Evolutionary conservation across 768 basidiomycete genomes (phyloP), one percentile per base, ranked within the genome.

Genomic region (Dentipellis fragilis): DNA sequence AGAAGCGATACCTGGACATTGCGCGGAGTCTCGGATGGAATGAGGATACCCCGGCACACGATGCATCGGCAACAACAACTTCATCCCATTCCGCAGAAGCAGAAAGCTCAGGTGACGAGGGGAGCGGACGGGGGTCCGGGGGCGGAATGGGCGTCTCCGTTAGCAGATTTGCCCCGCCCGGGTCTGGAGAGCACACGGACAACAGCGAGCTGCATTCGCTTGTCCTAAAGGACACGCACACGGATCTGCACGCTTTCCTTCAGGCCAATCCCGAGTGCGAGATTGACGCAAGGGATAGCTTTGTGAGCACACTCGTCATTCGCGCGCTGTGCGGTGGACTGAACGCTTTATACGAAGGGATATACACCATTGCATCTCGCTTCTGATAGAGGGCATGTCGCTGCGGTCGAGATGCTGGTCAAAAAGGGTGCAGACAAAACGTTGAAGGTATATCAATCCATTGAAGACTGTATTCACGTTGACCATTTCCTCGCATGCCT

Each of bases 331-430:
- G 39, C 39, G 39, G 11, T 40, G 54, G 51, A 52, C 17, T 54
- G 48, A 9, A 46, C 53, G 57, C 54, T 51, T 49, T 10, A 21
- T 22, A 21, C 48, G 17, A 63, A 96, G 93, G 93, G 90, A 37
- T 93, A 92, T 66, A 89, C 92, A 0, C 78, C 93, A 8, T 69
- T 96, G 17, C 93, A 96, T 63, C 75, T 94, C 0, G 93, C 93
- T 4, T 81, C 84, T 23, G 93, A 96, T 67, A 75, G 93, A 64
- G 93, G 93, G 1, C 76, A 83, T 62, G 54, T 72, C 7, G 72
- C 74, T 0, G 70, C 80, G 2, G 85, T 87, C 1, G 69, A 75
- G 59, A 55, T 83, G 4, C 68, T 96, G 40, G 65, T 93, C 17
- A 62, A 72, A 19, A 71, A 73, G 51, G 90, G 89, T 4, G 92